A percentile compares a stretch with the other conserved stretches of the same genome.
phyloP scores from a whole-genome alignment of 768 basidiomycete genomes.

The Serendipita indica region DNA sequence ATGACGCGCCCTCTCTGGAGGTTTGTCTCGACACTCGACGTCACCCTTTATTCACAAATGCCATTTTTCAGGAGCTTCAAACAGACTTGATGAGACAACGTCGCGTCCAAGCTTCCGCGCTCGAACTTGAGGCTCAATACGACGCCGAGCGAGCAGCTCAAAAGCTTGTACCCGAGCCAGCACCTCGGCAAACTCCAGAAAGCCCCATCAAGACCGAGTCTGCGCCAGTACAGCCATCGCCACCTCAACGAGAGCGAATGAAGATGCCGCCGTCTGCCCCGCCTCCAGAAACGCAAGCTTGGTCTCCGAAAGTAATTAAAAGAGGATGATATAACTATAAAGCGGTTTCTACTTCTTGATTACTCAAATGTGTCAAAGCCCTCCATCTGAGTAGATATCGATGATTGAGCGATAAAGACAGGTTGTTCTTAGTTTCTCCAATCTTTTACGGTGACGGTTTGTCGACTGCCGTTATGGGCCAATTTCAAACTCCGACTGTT shows the following conservation, averaged over 20 bases:
- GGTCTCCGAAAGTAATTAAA: neutral
- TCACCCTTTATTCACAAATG: neutral
- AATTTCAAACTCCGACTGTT: neutral
- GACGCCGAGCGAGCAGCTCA: neutral
- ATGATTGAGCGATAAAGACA: too few species aligned
- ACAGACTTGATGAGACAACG: neutral
- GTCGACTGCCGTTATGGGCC: neutral
- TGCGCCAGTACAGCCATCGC: too few species aligned
- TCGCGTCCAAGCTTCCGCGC: neutral
- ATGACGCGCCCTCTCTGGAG: conserved; percentile 1
- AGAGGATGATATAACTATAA: neutral
- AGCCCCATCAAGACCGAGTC: too few species aligned
- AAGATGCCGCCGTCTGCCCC: neutral
- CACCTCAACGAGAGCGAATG: conserved; percentile 1
- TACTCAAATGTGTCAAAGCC: too few species aligned
- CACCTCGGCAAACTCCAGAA: neutral
- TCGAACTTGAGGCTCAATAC: neutral
- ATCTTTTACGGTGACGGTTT: too few species aligned
- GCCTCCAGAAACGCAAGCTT: neutral
- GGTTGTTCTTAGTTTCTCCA: too few species aligned
- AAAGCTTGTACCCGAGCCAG: neutral
- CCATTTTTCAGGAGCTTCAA: conserved; percentile 2
- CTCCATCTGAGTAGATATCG: too few species aligned
- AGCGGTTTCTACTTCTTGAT: too few species aligned
- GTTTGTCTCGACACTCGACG: neutral